phyloP scores from a whole-genome alignment of 441 rosid species.

The Gossypium davidsonii region DNA sequence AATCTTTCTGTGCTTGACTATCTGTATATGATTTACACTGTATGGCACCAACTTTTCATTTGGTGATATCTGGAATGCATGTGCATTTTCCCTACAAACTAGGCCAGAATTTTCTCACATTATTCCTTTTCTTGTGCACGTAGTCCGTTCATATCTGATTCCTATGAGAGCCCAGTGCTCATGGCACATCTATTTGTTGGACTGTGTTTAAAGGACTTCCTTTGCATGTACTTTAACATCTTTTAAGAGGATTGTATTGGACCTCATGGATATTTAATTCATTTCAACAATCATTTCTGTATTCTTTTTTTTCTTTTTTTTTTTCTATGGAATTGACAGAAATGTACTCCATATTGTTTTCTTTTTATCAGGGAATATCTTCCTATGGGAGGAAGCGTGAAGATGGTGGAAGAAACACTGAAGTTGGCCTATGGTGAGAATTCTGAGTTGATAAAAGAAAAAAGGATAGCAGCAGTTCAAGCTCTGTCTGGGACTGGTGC shows the following conservation, averaged over 20 bases:
- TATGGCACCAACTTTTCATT: not conserved
- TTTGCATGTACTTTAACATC: not conserved
- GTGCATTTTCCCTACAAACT: not conserved
- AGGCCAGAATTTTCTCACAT: not conserved
- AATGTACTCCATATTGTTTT: not conserved
- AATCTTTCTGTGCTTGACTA: not conserved
- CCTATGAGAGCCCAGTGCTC: not conserved
- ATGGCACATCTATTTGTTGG: not conserved
- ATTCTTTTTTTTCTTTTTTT: not conserved
- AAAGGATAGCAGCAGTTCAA: conserved; percentile 84
- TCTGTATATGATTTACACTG: not conserved
- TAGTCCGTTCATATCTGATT: not conserved
- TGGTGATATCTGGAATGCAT: not conserved
- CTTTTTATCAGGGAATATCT: conserved; percentile 73
- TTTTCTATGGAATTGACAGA: not conserved
- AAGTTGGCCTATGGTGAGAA: conserved; percentile 89
- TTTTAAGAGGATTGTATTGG: not conserved
- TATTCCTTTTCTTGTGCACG: not conserved
- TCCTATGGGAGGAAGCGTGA: conserved; percentile 97
- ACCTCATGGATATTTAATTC: not conserved
- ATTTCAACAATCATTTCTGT: not conserved
- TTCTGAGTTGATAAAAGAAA: conserved; percentile 69
- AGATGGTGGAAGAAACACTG: conserved; percentile 81
- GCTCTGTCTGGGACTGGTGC: conserved; percentile 95
- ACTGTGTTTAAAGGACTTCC: not conserved